These are phyloP conservation scores for Abrus pulchellus DNA, from an alignment of 306 rosid species.

Conservation along the genomic window DNA sequence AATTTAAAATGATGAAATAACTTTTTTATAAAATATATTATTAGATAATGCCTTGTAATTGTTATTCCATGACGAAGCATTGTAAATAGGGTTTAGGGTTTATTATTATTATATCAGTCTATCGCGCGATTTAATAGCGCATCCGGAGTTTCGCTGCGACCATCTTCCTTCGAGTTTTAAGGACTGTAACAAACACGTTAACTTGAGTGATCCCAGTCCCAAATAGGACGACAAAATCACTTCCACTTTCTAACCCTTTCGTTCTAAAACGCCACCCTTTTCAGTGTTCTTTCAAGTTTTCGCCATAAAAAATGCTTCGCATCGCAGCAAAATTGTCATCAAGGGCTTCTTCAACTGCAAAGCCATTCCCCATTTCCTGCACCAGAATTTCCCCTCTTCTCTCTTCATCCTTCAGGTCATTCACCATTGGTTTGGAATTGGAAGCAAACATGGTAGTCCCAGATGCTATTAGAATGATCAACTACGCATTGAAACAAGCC, in stretches of 20 bases:
- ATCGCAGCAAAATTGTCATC: constrained; percentile 57
- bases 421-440: constrained; percentile 59
- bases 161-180: no score
- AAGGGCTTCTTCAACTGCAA: constrained; percentile 52
- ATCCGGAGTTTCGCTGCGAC: no score
- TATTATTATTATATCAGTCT: no score
- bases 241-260: neutral
- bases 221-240: no score
- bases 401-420: constrained; percentile 54
- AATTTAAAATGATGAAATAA: no score
- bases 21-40: no score
- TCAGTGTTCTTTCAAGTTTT: neutral
- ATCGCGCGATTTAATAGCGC: no score
- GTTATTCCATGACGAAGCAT: no score
- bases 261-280: neutral
- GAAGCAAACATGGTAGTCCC: constrained; percentile 55
- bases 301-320: constrained; percentile 55
- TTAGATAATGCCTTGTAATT: no score
- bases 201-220: no score
- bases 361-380: constrained; percentile 41
- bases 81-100: no score
- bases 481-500: constrained; percentile 79
- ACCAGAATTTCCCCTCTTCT: constrained; percentile 30
- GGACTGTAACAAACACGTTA: no score
- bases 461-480: constrained; percentile 74